phyloP scores from a whole-genome alignment of 83 land plant species.

The Picea mariana region DNA sequence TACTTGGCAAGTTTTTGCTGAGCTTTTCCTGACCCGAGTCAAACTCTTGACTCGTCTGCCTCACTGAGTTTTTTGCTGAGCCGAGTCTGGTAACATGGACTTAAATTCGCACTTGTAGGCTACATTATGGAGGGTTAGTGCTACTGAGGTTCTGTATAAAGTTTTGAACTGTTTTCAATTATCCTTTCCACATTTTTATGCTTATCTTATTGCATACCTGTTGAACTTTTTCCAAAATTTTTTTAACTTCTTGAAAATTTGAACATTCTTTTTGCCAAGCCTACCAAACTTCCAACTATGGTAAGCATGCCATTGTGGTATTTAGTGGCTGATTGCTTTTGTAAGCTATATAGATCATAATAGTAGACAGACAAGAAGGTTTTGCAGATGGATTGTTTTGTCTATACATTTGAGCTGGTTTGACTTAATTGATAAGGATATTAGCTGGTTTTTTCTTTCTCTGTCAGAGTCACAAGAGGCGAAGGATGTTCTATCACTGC shows the following conservation, averaged over 20 bases:
- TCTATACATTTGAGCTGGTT: not conserved
- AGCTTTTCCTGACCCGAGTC: too few species aligned
- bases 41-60: too few species aligned
- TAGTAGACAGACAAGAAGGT: not conserved
- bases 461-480: slow-evolving; percentile 81
- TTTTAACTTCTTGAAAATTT: not conserved
- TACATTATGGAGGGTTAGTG: too few species aligned
- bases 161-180: too few species aligned
- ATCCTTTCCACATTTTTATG: too few species aligned
- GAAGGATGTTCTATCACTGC: slow-evolving; percentile 64
- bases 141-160: too few species aligned
- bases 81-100: too few species aligned
- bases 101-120: too few species aligned
- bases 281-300: not conserved
- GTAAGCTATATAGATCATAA: not conserved
- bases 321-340: not conserved
- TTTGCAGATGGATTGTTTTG: not conserved
- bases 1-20: too few species aligned
- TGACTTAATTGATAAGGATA: not conserved
- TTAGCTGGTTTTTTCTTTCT: not conserved
- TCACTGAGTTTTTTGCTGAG: too few species aligned
- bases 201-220: not conserved
- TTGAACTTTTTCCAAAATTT: not conserved
- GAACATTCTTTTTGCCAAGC: not conserved
- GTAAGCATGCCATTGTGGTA: not conserved